Conservation (phyloP, 805 yeast genomes). For the Sugiyamaella smithiae region DNA sequence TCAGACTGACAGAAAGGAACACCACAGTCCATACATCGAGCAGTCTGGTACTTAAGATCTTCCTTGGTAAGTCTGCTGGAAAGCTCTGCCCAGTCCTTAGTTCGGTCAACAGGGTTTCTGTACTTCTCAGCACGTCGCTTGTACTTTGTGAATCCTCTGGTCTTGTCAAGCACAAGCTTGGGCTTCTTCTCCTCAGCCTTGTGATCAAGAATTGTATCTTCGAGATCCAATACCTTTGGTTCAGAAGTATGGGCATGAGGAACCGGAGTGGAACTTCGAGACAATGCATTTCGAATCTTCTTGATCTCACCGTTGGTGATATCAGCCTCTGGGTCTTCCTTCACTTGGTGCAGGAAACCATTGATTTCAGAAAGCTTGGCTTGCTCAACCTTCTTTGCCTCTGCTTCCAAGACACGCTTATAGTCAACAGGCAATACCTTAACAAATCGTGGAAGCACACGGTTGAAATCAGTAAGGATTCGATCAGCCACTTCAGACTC, state of each 20-base stretch:
- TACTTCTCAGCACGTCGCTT: conserved; percentile 84
- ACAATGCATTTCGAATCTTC: conserved; percentile 36
- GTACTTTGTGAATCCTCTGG: conserved; percentile 91
- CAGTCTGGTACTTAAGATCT: conserved; percentile 87
- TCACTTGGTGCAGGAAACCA: conserved; percentile 63
- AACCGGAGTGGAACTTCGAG: conserved; percentile 32
- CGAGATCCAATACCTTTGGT: conserved; percentile 85
- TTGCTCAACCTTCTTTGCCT: conserved; percentile 60
- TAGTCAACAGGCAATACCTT: conserved; percentile 92
- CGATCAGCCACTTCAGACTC: conserved; percentile 86
- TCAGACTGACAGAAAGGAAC: conserved; percentile 98
- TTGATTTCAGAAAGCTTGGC: conserved; percentile 59
- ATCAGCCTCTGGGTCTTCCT: conserved; percentile 81
- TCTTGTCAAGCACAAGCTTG: conserved; percentile 65
- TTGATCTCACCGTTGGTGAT: conserved; percentile 86
- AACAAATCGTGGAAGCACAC: conserved; percentile 82
- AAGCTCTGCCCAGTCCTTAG: conserved; percentile 90
- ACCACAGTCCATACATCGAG: conserved; percentile 99
- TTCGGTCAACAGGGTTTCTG: conserved; percentile 70
- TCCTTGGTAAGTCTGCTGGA: conserved; percentile 76
- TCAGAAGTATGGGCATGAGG: conserved; percentile 41
- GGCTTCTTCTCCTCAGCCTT: conserved; percentile 60
- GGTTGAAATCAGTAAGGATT: conserved; percentile 80
- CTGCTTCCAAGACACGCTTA: conserved; percentile 81
- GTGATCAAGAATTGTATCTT: conserved; percentile 77